These are phyloP conservation scores for Saccharomycopsis fibuligera DNA, from an alignment of 805 yeast species.

Conservation along the genomic window DNA sequence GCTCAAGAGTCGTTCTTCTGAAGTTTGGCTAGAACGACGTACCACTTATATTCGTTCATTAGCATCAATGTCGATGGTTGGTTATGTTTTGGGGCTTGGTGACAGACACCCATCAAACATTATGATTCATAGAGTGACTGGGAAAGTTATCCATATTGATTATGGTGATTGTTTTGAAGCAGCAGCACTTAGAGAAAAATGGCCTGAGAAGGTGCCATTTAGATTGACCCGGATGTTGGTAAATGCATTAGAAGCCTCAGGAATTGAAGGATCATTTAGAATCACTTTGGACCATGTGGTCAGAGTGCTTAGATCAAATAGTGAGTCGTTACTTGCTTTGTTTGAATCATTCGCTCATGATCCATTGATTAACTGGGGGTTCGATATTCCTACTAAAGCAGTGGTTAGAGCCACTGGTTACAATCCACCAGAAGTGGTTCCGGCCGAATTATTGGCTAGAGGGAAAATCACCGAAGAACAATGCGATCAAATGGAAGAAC, in stretches of 20 bases:
- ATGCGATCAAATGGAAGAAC: constrained; percentile 65
- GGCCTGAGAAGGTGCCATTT: constrained; percentile 97
- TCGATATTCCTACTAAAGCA: constrained; percentile 80
- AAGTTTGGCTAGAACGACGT: constrained; percentile 96
- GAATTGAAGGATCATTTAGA: constrained; percentile 95
- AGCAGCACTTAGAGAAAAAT: constrained; percentile 91
- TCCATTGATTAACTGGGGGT: constrained; percentile 98
- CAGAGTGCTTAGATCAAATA: constrained; percentile 88
- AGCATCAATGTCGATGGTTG: constrained; percentile 99
- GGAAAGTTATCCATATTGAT: constrained; percentile 95
- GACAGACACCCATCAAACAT: constrained; percentile 97
- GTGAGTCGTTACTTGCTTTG: constrained; percentile 95
- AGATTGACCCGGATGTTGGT: constrained; percentile 94
- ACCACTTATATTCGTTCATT: constrained; percentile 92
- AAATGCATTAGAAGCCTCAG: constrained; percentile 98
- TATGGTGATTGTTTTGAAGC: constrained; percentile 99
- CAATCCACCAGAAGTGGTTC: constrained; percentile 58
- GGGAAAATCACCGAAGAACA: constrained; percentile 76
- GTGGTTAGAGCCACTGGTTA: constrained; percentile 70
- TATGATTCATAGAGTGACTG: constrained; percentile 91
- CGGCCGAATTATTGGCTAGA: constrained; percentile 60
- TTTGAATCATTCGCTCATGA: constrained; percentile 97
- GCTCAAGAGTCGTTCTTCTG: constrained; percentile 93
- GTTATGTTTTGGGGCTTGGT: constrained; percentile 93
- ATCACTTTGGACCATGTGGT: constrained; percentile 96